phyloP scores from a whole-genome alignment of 2,329 filamentous ascomycete genomes.

The Monosporascus ibericus region DNA sequence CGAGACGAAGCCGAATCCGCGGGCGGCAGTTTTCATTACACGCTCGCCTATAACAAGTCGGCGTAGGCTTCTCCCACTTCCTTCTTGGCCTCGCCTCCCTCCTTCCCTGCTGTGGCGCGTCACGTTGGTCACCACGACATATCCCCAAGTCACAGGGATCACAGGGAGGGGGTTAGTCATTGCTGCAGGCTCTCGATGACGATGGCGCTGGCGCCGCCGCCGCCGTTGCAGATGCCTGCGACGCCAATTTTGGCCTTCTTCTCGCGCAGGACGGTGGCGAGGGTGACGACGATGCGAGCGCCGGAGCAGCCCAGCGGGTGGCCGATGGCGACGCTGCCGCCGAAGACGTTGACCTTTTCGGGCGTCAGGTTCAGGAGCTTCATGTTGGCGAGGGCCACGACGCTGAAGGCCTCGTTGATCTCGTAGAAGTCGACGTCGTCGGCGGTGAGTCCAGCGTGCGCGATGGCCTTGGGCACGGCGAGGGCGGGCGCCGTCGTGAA shows the following conservation, averaged over 20 bases:
- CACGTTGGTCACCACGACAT: neutral
- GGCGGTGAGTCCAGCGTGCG: conserved; percentile 79
- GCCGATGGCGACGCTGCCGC: conserved; percentile 90
- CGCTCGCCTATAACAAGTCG: no score
- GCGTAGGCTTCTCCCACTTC: no score
- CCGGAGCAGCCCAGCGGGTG: conserved; percentile 93
- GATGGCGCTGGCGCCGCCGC: conserved; percentile 88
- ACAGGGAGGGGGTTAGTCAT: conserved; percentile 4
- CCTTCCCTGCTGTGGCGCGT: no score
- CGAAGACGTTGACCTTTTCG: conserved; percentile 91
- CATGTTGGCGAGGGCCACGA: conserved; percentile 92
- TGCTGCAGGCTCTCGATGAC: conserved; percentile 73
- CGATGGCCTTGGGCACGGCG: conserved; percentile 94
- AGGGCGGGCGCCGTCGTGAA: conserved; percentile 93
- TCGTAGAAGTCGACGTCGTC: conserved; percentile 87
- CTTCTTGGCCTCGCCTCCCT: no score
- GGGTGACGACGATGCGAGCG: conserved; percentile 85
- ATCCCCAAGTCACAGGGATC: neutral
- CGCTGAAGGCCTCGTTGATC: conserved; percentile 99
- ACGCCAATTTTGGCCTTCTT: conserved; percentile 91
- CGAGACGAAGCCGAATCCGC: no score
- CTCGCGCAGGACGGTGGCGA: conserved; percentile 81
- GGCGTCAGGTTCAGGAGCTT: conserved; percentile 76
- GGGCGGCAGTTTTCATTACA: no score
- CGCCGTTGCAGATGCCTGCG: conserved; percentile 96